phyloP scores from a whole-genome alignment of 768 basidiomycete genomes.

The Mycena olivaceomarginata region DNA sequence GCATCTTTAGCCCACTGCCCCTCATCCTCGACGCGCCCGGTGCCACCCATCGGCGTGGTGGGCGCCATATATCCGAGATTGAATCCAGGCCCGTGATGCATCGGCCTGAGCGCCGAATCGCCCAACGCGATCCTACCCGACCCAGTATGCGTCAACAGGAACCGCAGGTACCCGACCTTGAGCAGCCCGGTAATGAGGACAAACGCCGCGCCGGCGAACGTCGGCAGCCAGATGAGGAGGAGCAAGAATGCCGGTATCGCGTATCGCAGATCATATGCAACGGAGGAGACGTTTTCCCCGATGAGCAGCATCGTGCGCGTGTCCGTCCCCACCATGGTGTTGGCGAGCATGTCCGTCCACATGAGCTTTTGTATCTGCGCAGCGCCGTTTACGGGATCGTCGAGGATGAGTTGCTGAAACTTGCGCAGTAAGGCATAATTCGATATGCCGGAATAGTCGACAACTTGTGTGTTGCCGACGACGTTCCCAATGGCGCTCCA shows the following conservation, averaged over 20 bases:
- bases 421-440: conserved; percentile 40
- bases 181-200: conserved; percentile 36
- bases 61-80: background rate
- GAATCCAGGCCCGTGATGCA: conserved; percentile 10
- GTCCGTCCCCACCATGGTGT: conserved; percentile 40
- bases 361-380: conserved; percentile 42
- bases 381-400: conserved; percentile 37
- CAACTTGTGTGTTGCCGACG: background rate
- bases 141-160: conserved; percentile 45
- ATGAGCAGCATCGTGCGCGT: conserved; percentile 26
- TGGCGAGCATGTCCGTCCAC: conserved; percentile 46
- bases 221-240: conserved; percentile 37
- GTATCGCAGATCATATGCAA: conserved; percentile 40
- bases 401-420: conserved; percentile 38
- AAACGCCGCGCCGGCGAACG: conserved; percentile 25
- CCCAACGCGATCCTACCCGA: conserved; percentile 40
- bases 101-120: conserved; percentile 35
- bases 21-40: background rate
- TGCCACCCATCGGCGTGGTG: background rate
- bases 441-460: conserved; percentile 31
- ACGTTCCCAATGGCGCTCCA: conserved; percentile 25
- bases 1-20: conserved; percentile 11
- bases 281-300: conserved; percentile 22
- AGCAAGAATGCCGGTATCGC: conserved; percentile 42
- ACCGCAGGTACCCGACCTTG: conserved; percentile 32